Evolutionary conservation across 2,329 filamentous ascomycete species (phyloP).

Genomic region (Claviceps cyperi): DNA sequence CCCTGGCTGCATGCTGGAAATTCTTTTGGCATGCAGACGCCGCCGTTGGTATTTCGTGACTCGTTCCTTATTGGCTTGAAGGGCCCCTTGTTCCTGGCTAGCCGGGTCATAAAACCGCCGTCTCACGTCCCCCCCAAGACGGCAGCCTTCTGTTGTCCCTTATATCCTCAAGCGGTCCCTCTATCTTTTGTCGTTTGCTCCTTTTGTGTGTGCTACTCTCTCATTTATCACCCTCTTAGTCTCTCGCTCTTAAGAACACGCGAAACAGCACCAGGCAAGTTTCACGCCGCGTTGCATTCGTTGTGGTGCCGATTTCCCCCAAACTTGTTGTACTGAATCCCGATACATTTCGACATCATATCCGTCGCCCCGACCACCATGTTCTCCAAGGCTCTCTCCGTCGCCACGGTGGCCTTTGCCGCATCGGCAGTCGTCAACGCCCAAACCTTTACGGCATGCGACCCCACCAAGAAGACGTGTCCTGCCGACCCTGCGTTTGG

Average conservation of each 20-base stretch:
- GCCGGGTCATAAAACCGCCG: background rate
- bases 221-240: background rate
- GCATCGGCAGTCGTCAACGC: constrained; percentile 34
- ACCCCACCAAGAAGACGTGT: constrained; percentile 46
- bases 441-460: constrained; percentile 42
- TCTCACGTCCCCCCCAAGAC: background rate
- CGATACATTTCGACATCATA: background rate
- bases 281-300: background rate
- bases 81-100: background rate
- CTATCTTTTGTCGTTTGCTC: background rate
- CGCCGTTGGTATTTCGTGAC: no score
- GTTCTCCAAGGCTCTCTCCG: constrained; percentile 31
- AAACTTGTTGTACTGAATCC: no score
- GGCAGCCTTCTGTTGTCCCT: background rate
- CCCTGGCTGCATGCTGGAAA: background rate
- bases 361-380: constrained; percentile 11
- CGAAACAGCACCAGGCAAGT: no score
- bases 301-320: no score
- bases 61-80: no score
- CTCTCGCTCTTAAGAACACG: background rate
- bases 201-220: background rate
- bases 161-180: background rate
- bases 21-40: no score
- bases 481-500: constrained; percentile 65
- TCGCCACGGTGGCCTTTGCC: constrained; percentile 33